Percentiles rank a stretch among this genome's conserved stretches.
phyloP scores from a whole-genome alignment of 805 yeast genomes.

The Citeromyces matritensis region DNA sequence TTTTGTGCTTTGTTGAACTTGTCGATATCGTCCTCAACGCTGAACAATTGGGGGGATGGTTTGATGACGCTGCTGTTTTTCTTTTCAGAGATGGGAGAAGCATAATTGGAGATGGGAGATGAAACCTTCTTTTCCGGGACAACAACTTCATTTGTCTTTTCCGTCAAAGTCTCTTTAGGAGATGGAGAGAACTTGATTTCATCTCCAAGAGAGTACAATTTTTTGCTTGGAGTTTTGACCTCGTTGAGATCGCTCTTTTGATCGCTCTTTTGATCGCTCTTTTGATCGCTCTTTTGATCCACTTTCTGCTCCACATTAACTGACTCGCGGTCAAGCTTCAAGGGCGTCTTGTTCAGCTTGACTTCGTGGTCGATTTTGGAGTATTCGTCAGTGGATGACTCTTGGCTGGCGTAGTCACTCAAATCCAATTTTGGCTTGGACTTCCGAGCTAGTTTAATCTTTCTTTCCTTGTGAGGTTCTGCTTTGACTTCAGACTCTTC shows the following conservation, averaged over 20 bases:
- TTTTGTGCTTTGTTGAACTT: neutral
- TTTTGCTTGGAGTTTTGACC: neutral
- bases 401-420: neutral
- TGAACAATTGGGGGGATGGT: neutral
- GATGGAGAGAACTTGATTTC: neutral
- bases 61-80: neutral
- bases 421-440: neutral
- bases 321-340: neutral
- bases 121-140: neutral
- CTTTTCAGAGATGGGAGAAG: neutral
- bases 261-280: neutral
- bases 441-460: neutral
- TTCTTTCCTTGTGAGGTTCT: neutral
- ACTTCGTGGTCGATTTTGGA: neutral
- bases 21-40: neutral
- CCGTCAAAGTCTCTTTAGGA: neutral
- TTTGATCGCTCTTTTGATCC: neutral
- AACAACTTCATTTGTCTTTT: constrained; percentile 1
- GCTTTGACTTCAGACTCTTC: neutral
- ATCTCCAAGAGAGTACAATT: neutral
- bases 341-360: neutral
- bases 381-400: neutral
- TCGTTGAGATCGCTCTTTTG: neutral
- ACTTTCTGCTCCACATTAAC: neutral
- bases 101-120: neutral